Percentiles rank a stretch among this genome's conserved stretches.
Conservation (phyloP, 129 eudicot genomes). For the Flaveria sonorensis region DNA sequence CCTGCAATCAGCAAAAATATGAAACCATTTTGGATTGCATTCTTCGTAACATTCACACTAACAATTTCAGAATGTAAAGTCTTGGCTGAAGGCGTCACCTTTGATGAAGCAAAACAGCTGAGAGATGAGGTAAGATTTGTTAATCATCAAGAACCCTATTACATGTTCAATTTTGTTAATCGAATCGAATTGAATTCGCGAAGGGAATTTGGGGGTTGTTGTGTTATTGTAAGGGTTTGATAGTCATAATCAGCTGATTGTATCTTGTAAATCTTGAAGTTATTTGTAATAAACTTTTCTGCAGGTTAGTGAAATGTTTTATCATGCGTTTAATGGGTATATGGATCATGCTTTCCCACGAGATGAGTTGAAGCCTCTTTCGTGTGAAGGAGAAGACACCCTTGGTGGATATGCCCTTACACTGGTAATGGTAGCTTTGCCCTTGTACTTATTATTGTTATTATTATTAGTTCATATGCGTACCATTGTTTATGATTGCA, state of each 20-base stretch:
- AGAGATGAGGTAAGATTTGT: constrained; percentile 73
- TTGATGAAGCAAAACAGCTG: constrained; percentile 74
- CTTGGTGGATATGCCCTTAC: constrained; percentile 98
- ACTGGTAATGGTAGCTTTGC: constrained; percentile 56
- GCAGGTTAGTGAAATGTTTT: constrained; percentile 90
- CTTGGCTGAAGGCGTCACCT: constrained; percentile 70
- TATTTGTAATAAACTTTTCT: neutral
- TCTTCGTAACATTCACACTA: constrained; percentile 19
- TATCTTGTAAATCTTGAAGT: too few species aligned
- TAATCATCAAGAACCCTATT: neutral
- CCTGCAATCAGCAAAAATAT: neutral
- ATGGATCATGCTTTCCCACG: constrained; percentile 97
- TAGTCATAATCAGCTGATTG: too few species aligned
- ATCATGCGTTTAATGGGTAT: constrained; percentile 96
- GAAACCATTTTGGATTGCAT: constrained; percentile 30
- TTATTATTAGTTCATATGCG: neutral
- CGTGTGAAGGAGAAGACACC: constrained; percentile 93
- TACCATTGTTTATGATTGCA: neutral
- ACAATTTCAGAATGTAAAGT: constrained; percentile 24
- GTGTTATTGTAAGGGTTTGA: neutral
- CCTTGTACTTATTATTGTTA: neutral
- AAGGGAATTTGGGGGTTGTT: neutral
- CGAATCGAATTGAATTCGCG: neutral
- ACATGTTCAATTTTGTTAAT: constrained; percentile 2
- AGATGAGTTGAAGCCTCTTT: constrained; percentile 86